These are phyloP conservation scores for Tulasnella sp. DNA, from an alignment of 768 basidiomycete species.

Conservation along the genomic window DNA sequence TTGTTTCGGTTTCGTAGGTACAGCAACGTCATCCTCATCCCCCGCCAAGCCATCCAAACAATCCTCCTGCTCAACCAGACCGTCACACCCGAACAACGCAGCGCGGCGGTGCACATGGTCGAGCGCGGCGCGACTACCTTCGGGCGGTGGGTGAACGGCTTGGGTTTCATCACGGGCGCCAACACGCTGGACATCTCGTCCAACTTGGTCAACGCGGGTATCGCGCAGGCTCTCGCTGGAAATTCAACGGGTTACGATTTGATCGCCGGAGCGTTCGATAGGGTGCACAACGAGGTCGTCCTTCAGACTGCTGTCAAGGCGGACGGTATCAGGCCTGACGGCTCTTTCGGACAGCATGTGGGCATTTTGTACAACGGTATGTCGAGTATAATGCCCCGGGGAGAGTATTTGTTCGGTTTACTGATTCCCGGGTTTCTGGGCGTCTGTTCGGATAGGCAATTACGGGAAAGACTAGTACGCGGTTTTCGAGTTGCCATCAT, in stretches of 20 bases:
- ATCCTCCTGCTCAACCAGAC: slow-evolving; percentile 22
- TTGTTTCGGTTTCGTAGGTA: neutral
- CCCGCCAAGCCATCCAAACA: slow-evolving; percentile 24
- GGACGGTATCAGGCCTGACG: slow-evolving; percentile 58
- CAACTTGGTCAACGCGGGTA: slow-evolving; percentile 19
- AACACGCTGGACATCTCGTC: slow-evolving; percentile 27
- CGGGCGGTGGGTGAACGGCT: neutral
- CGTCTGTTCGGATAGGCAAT: slow-evolving; percentile 44
- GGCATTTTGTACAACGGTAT: slow-evolving; percentile 61
- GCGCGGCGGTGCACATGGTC: slow-evolving; percentile 18
- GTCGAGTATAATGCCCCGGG: no score
- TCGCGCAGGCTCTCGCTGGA: slow-evolving; percentile 5
- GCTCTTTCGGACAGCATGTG: slow-evolving; percentile 49
- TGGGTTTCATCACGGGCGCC: slow-evolving; percentile 23
- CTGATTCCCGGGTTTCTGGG: no score
- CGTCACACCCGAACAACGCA: slow-evolving; percentile 22
- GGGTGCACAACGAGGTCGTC: slow-evolving; percentile 51
- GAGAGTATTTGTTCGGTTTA: neutral
- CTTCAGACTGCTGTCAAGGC: slow-evolving; percentile 46
- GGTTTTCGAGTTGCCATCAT: neutral
- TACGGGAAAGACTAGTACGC: slow-evolving; percentile 55
- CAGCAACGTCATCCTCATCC: slow-evolving; percentile 27
- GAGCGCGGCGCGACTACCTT: slow-evolving; percentile 5
- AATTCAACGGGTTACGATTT: slow-evolving; percentile 39
- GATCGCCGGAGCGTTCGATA: slow-evolving; percentile 48